Base-by-base conservation (phyloP, 2,329 filamentous ascomycete genomes). In the Graphilbum sp. region DNA sequence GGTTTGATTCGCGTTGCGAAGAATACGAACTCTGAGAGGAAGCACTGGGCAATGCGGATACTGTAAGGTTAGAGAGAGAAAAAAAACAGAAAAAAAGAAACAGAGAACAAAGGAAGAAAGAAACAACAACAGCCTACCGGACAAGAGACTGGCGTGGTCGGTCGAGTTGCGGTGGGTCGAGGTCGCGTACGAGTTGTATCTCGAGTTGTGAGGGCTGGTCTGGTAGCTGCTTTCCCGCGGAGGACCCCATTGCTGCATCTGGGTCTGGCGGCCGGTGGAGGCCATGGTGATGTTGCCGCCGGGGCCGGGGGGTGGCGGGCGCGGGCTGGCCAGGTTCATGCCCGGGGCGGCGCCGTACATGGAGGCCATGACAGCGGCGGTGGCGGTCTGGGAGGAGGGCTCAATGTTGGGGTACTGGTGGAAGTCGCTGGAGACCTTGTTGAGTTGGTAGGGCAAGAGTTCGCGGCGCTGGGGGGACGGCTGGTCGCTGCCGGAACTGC, bases 391-490 rank as follows among this genome's bases (percentile, higher is more conserved):
- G 30, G 61, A 54, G 36, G 67, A 58, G 23, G 72, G 62, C 47
- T 79, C 76, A 54, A 81, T 75, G 37, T 70, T 70, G 32, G 86
- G 85, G 55, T 95, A 94, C 52, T 94, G 88, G 60, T 94, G 85
- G 53, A 77, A 94, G 57, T 95, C 87, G 48, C 64, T 63, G 35
- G 73, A 73, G 46, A 66, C 67, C 59, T 85, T 87, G 56, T 85
- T 87, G 38, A 92, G 61, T 51, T 93, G 84, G 56, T 90, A 82
- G 23, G 86, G 83, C 42, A 82, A 67, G 41, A 80, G 80, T 40
- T 90, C 81, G 53, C 75, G 75, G 47, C 75, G 70, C 40, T 65
- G 58, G 18, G 72, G 64, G 48, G 67, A 57, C 52, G 79, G 74
- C 44, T 83, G 77, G 41, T 68, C 60, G 25, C 6, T 9, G 37